Percentiles rank a stretch among this genome's conserved stretches.
phyloP scores from a whole-genome alignment of 1,284 basidiomycete species.

The Melanopsichium pennsylvanicum region DNA sequence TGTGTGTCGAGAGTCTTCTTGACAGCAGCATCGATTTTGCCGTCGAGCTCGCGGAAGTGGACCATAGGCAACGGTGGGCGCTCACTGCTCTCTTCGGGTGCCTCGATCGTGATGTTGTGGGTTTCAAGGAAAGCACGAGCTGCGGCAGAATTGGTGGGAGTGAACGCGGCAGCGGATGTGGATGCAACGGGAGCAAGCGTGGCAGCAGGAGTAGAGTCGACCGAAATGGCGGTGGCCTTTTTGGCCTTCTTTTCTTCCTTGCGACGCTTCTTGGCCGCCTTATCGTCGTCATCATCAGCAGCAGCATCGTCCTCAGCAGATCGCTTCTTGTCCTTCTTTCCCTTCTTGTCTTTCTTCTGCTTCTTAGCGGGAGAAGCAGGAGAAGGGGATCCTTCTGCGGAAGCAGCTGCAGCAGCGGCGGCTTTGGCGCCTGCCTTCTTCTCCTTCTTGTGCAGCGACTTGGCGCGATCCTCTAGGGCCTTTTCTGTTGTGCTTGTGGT shows the following conservation, averaged over 20 bases:
- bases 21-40: conserved; percentile 73
- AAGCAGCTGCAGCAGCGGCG: conserved; percentile 20
- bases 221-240: conserved; percentile 33
- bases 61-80: conserved; percentile 72
- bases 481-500: conserved; percentile 31
- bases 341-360: conserved; percentile 65
- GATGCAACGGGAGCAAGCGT: conserved; percentile 41
- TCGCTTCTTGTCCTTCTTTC: conserved; percentile 58
- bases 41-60: conserved; percentile 77
- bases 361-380: conserved; percentile 36
- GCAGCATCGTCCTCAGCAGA: conserved; percentile 42
- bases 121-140: conserved; percentile 57
- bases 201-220: conserved; percentile 37
- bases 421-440: conserved; percentile 57
- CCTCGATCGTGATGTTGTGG: conserved; percentile 65
- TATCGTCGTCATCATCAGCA: conserved; percentile 26
- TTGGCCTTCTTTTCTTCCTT: conserved; percentile 57
- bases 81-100: conserved; percentile 67
- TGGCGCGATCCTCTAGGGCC: conserved; percentile 49
- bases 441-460: conserved; percentile 57
- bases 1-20: conserved; percentile 71
- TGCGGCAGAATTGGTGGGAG: conserved; percentile 53
- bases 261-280: conserved; percentile 67
- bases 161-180: conserved; percentile 54
- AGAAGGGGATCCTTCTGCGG: conserved; percentile 23